Evolutionary conservation across 2,329 filamentous ascomycete genomes (phyloP), one percentile per base, ranked within the genome.

Genomic region (Fusarium nurragi): DNA sequence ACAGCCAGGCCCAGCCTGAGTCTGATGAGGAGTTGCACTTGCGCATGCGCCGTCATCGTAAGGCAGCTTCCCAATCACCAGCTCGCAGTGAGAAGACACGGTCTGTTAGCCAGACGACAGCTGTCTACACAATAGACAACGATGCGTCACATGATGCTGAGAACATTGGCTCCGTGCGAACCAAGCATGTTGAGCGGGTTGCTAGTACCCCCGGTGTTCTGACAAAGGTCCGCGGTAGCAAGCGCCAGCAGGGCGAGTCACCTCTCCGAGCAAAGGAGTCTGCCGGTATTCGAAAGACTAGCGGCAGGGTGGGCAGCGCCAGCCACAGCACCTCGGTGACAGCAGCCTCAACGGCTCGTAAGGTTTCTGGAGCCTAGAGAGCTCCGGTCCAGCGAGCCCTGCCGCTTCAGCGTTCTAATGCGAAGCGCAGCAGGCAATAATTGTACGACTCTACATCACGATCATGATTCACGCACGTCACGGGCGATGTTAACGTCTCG

Each of bases 21-120:
- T 91, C 90, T 19, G 93, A 97, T 60, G 92, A 97, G 73, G 93
- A 97, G 75, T 86, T 87, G 71, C 90, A 93, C 72, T 79, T 97
- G 41, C 90, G 93, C 46, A 88, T 92, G 83, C 86, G 86, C 65
- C 86, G 87, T 56, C 87, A 83, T 71, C 89, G 84, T 70, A 91
- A 89, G 79, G 80, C 80, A 79, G 80, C 80, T 36, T 90, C 85
- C 19, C 86, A 85, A 66, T 90, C 85, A 52, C 91, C 84, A 30
- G 85, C 80, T 57, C 84, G 81, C 70, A 84, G 76, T 46, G 86
- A 88, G 55, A 90, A 88, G 79, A 79, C 83, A 52, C 84, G 92
- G 44, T 91, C 92, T 1, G 85, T 91, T 54, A 93, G 90, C 76
- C 91, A 93, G 76, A 91, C 89, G 4, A 89, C 90, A 13, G 91